Base-by-base conservation (phyloP, 164 flowering plant genomes). In the Magnolia officinalis region DNA sequence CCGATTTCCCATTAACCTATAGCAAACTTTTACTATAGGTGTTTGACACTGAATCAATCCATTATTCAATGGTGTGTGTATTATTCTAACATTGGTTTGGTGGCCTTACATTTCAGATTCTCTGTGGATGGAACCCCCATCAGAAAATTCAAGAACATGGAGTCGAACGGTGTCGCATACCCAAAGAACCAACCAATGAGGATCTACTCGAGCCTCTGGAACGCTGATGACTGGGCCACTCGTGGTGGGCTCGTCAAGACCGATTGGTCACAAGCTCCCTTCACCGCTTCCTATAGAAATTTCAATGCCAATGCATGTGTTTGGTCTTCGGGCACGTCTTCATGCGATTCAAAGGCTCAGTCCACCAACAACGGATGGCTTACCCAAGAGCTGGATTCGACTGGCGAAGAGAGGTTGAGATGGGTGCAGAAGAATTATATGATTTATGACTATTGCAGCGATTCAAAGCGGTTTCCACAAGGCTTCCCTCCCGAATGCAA, bases 141-240 rank as follows among this genome's bases (percentile, higher is more conserved):
- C 21, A 71, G 74, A 71, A 23, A 50, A 21, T 71, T 71, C 63
- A 52, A 50, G 63, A 71, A 71, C 26, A 16, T n/a, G 5, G 74
- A 71, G 63, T 8, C 59, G 7, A n/a, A 9, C 9, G 74, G 74
- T 21, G 74, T 71, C 19, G 61, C 23, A 1, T 71, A 19, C 50
- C 74, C 61, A 8, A 71, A 71, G 74, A 71, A 71, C 63, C 74
- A 71, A 26, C 63, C 74, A 3, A 71, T 71, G 74, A 71, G 61
- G 6, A 24, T 71, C 13, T 71, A 71, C 26, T 50, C 74, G 8
- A 71, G 61, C 63, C 21, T 71, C 4, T 71, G 74, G 74, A 71
- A 71, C 50, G 74, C 74, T 16, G 71, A 68, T 31, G 74, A 71
- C 24, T 71, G 74, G 74, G 74, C 74, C 61, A 71, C 74, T 9